phyloP scores from a whole-genome alignment of 176 grass and related monocot genomes.

The Guadua angustifolia region DNA sequence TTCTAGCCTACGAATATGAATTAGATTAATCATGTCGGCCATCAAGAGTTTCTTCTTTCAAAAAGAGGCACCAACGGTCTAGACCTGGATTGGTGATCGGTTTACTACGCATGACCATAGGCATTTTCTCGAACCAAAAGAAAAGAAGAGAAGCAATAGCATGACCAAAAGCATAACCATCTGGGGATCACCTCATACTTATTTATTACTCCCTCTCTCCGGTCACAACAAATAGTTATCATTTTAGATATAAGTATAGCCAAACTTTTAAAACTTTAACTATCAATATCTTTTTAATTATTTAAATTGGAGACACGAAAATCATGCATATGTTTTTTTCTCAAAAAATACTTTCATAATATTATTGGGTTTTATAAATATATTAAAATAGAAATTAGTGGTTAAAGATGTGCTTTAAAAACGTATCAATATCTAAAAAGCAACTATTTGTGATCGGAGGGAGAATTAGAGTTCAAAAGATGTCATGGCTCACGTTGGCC shows the following conservation, averaged over 20 bases:
- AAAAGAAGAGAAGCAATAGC: background rate
- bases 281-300: too few relatives aligned
- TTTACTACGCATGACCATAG: background rate
- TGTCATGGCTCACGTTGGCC: conserved; percentile 30
- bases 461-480: background rate
- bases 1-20: conserved; percentile 32
- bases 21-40: conserved; percentile 23
- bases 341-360: too few relatives aligned
- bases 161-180: conserved; percentile 21
- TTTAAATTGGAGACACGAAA: too few relatives aligned
- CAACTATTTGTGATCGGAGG: too few relatives aligned
- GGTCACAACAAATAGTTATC: too few relatives aligned
- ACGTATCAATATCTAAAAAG: too few relatives aligned
- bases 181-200: conserved; percentile 6
- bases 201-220: background rate
- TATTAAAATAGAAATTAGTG: too few relatives aligned
- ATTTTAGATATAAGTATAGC: too few relatives aligned
- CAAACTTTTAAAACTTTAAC: too few relatives aligned
- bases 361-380: too few relatives aligned
- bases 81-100: background rate
- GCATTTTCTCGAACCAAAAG: background rate
- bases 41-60: background rate
- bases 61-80: background rate
- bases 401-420: too few relatives aligned
- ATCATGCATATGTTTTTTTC: too few relatives aligned